Base-by-base conservation (phyloP, 495 filamentous ascomycete genomes). In the Schizothecium vesticola region DNA sequence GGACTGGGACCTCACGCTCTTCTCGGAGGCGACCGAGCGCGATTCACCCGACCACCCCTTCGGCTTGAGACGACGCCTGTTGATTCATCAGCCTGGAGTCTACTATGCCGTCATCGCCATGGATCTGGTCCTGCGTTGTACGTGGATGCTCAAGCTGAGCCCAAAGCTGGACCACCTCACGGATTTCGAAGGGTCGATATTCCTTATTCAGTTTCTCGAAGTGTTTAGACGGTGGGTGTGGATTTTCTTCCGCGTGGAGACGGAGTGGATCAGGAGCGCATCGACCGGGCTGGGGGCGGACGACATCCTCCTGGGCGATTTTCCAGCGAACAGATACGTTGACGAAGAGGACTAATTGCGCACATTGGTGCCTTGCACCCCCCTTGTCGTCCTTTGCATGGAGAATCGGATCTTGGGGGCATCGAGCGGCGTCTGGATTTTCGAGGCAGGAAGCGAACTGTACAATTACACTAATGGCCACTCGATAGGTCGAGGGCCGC, bases 1-100 rank as follows among this genome's bases (percentile, higher is more conserved):
- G 81, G 95, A 99, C 82, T 99, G 95, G 95, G 95, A 98, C 72
- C 83, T 99, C 56, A 90, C 88, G 0, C 84, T 98, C n/a, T 91
- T 98, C 72, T 77, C 83, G 7, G 64, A 68, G 3, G 68, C 70
- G 8, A 75, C 82, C 24, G 80, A 81, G 36, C 81, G 85, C 31
- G 79, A 79, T 63, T 81, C 85, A 31, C 83, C 81, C 8, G 86
- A 90, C 10, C 83, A 94, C 70, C 88, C 92, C 1, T 96, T 85
- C 69, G 95, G 92, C 3, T 80, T 99, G 26, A 87, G 96, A 26
- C 83, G 86, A 22, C 84, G 89, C 33, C 86, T 91, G 22, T 86
- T 89, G 73, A 91, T 97, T 75, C 84, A 86, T 12, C 83, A 84
- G 31, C 85, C 86, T 26, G 81, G 89, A 51, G 67, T 83, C 51